Evolutionary conservation across 805 yeast genomes (phyloP).

Genomic region (Candida railenensis): DNA sequence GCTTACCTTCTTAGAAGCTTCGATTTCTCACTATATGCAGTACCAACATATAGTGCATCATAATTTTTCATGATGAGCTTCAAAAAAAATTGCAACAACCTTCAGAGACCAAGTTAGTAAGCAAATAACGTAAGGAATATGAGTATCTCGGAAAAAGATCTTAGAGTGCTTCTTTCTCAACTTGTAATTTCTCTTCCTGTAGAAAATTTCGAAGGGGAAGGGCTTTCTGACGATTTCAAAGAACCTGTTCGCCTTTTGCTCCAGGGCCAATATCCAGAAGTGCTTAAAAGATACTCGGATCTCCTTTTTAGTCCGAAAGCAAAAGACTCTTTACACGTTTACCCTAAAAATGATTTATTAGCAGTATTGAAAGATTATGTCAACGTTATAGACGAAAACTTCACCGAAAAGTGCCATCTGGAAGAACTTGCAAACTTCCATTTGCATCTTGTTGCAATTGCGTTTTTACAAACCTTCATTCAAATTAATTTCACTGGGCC

Average conservation of each 20-base stretch:
- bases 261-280: constrained; percentile 23
- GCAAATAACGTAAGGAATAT: neutral
- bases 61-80: neutral
- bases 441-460: constrained; percentile 49
- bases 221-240: constrained; percentile 5
- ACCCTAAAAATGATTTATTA: constrained; percentile 20
- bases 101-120: neutral
- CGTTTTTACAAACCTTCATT: constrained; percentile 64
- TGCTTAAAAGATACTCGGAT: constrained; percentile 14
- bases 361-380: constrained; percentile 14
- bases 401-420: constrained; percentile 10
- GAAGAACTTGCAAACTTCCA: constrained; percentile 15
- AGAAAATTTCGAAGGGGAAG: constrained; percentile 2
- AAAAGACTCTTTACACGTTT: constrained; percentile 14
- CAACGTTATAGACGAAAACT: constrained; percentile 6
- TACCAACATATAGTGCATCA: too few relatives aligned
- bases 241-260: constrained; percentile 18
- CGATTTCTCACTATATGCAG: too few relatives aligned
- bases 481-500: constrained; percentile 89
- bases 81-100: neutral
- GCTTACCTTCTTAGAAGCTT: neutral
- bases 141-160: neutral
- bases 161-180: constrained; percentile 10
- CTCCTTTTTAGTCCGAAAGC: constrained; percentile 11
- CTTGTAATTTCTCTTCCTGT: constrained; percentile 11